These are phyloP conservation scores for Seiridium unicorne DNA, from an alignment of 2,329 filamentous ascomycete species.

Conservation along the genomic window DNA sequence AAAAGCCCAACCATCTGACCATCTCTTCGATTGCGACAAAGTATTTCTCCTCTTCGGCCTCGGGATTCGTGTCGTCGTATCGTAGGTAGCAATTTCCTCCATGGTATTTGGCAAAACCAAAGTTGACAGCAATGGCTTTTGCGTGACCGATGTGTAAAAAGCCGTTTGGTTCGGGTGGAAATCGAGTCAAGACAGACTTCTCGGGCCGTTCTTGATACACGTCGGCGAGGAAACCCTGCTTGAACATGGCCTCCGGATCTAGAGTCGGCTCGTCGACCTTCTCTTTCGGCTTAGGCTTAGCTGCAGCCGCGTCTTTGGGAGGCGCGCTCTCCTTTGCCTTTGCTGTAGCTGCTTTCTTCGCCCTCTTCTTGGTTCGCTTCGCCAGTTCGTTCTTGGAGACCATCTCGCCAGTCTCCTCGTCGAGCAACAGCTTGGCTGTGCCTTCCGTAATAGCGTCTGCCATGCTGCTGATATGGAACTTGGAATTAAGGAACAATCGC, in stretches of 20 bases:
- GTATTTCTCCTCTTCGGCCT: conserved; percentile 87
- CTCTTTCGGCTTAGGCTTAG: conserved; percentile 42
- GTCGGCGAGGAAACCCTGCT: conserved; percentile 71
- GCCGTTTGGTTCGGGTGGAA: conserved; percentile 88
- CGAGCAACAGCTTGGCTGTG: conserved; percentile 58
- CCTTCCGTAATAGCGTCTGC: conserved; percentile 39
- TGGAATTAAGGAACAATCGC: not conserved
- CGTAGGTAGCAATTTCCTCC: conserved; percentile 75
- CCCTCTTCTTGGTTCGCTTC: conserved; percentile 57
- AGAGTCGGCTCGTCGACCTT: conserved; percentile 44
- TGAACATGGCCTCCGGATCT: conserved; percentile 71
- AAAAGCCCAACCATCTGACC: conserved; percentile 81
- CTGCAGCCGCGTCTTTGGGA: conserved; percentile 17
- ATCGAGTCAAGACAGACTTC: conserved; percentile 65
- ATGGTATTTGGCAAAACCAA: conserved; percentile 86
- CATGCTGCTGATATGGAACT: conserved; percentile 23
- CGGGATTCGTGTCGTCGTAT: conserved; percentile 95
- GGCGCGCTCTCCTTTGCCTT: conserved; percentile 23
- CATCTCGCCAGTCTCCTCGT: conserved; percentile 65
- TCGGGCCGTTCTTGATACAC: conserved; percentile 68
- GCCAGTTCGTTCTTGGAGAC: conserved; percentile 63
- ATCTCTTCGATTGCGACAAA: conserved; percentile 88
- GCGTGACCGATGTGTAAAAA: conserved; percentile 92
- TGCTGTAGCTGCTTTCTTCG: conserved; percentile 46
- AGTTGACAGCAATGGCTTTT: conserved; percentile 95